Base-by-base conservation (phyloP, 345 rosid genomes). In the Reutealis trisperma region DNA sequence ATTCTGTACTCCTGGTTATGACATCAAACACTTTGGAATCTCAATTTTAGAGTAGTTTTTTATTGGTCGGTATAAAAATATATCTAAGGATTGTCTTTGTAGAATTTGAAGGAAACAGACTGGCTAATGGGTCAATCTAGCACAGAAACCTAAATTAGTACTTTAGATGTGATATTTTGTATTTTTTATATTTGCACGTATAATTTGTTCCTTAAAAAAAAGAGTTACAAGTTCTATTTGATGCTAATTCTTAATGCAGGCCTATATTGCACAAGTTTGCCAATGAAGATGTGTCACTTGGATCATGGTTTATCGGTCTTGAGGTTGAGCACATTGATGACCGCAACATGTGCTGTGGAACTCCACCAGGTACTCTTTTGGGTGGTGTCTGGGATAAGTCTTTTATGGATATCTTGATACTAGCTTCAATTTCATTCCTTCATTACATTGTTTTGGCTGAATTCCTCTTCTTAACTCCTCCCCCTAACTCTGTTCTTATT, bases 281-380 rank as follows among this genome's bases (percentile, higher is more conserved):
- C 37, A 96, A 96, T 80, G 99, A 93, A 86, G 98, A 96, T 67
- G 98, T 92, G 81, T 87, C 98, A 0, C 95, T 96, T 11, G 99
- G 99, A 54, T 74, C 99, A 5, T 94, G 99, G 99, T 92, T 96
- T 72, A 91, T 94, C 0, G 99, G 99, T 67, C 97, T 94, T 60
- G 99, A 96, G 78, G 97, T 94, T 68, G 98, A 94, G 88, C 97
- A 94, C 87, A 86, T 92, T 21, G 94, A 96, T 82, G 97, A 94
- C 83, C 89, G 85, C 34, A 91, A 84, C 77, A 89, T 94, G 90
- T 92, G 99, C 81, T 96, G 98, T 71, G 94, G 97, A 18, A 96
- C 99, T 79, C 97, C 98, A 80, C 97, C 99, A 83, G 97, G 98
- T 96, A 89, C 57, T 61, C 24, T 44, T 67, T 37, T 27, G 9